Evolutionary conservation across 805 yeast genomes (phyloP).

Genomic region (Candida peoriensis): DNA sequence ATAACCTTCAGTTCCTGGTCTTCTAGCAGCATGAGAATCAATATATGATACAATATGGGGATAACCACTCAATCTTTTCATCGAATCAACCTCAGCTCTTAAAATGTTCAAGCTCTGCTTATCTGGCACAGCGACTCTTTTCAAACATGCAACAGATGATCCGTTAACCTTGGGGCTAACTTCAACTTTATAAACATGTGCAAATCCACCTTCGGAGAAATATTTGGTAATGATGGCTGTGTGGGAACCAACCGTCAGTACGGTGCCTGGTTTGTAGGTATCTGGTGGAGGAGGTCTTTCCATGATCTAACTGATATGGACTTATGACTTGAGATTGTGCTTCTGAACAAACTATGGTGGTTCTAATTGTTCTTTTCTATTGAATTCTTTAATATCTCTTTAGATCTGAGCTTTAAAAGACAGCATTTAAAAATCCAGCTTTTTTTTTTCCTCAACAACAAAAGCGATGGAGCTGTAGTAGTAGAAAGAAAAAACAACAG

Average conservation of each 20-base stretch:
- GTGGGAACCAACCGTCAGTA: constrained; percentile 80
- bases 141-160: constrained; percentile 66
- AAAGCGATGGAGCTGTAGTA: too few species aligned
- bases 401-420: too few species aligned
- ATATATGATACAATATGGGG: constrained; percentile 82
- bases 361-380: too few species aligned
- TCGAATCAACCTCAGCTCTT: constrained; percentile 95
- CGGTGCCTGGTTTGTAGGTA: constrained; percentile 72
- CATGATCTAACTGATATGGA: background rate
- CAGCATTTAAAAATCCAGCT: too few species aligned
- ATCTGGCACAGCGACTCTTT: constrained; percentile 93
- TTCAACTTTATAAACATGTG: constrained; percentile 83
- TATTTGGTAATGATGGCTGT: constrained; percentile 61
- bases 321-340: background rate
- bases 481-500: too few species aligned
- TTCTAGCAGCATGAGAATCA: constrained; percentile 90
- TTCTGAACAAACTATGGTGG: too few species aligned
- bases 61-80: constrained; percentile 81
- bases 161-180: constrained; percentile 57
- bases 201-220: constrained; percentile 90
- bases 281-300: constrained; percentile 45
- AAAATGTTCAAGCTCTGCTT: constrained; percentile 76
- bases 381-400: too few species aligned
- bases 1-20: constrained; percentile 48
- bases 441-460: too few species aligned